phyloP scores from a whole-genome alignment of 441 rosid species.

The Kokia cookei region DNA sequence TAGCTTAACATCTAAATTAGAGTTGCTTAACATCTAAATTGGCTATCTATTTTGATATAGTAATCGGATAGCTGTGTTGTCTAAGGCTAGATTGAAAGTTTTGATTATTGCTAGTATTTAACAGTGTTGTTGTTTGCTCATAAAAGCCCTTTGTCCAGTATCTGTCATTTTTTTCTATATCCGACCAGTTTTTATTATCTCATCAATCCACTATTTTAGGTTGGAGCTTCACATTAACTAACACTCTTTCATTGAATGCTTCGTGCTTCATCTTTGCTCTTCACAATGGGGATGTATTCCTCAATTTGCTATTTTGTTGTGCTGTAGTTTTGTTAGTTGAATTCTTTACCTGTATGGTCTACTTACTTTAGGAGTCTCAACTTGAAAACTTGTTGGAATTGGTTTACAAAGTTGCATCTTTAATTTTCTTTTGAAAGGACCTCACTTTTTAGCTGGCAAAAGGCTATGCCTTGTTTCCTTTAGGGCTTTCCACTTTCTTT shows the following conservation, averaged over 20 bases:
- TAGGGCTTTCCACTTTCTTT: neutral
- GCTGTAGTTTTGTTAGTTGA: neutral
- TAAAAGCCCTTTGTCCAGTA: neutral
- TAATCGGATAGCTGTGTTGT: neutral
- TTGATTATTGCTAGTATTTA: neutral
- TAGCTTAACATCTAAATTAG: too few relatives aligned
- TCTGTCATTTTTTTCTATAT: neutral
- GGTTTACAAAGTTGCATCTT: neutral
- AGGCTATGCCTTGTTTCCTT: neutral
- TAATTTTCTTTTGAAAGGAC: neutral
- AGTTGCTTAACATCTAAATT: neutral
- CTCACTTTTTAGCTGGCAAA: neutral
- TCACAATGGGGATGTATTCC: neutral
- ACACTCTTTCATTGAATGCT: neutral
- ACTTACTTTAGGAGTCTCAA: neutral
- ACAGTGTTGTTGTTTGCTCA: neutral
- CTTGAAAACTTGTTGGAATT: neutral
- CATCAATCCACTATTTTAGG: neutral
- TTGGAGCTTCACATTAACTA: neutral
- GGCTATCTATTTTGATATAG: neutral
- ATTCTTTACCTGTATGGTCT: neutral
- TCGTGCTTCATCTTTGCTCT: neutral
- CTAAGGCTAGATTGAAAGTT: neutral
- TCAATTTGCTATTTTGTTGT: neutral
- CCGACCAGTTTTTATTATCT: neutral